Evolutionary conservation across 1,139 yeast species (phyloP).

Genomic region (Arxiozyma telluris): DNA sequence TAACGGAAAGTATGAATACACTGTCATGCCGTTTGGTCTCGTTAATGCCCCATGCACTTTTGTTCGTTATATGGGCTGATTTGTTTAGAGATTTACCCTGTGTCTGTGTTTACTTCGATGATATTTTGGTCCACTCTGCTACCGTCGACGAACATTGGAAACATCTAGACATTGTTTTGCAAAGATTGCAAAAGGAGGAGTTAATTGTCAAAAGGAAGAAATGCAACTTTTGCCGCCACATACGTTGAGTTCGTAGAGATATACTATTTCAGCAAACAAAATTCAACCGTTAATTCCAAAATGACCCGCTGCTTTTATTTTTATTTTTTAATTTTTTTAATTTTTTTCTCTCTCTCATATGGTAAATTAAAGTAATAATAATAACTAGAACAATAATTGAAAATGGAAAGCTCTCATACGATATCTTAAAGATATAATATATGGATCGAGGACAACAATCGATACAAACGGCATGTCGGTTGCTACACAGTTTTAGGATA

Average conservation of each 20-base stretch:
- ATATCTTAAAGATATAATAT: too few species aligned
- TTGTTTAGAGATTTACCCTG: conserved; percentile 10
- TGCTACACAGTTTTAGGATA: too few species aligned
- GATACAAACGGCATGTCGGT: too few species aligned
- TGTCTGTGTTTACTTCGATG: conserved; percentile 25
- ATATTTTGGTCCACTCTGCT: conserved; percentile 15
- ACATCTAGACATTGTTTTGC: not conserved
- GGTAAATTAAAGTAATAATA: too few species aligned
- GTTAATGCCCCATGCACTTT: conserved; percentile 10
- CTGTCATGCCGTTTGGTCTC: conserved; percentile 10
- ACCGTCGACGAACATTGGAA: not conserved
- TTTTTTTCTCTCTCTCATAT: too few species aligned
- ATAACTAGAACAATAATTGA: too few species aligned
- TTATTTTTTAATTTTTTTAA: too few species aligned
- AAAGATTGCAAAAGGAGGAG: not conserved
- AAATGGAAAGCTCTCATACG: too few species aligned
- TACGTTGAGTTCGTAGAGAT: not conserved
- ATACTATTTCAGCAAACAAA: not conserved
- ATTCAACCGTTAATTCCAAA: not conserved
- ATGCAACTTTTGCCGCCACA: not conserved
- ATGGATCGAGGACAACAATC: too few species aligned
- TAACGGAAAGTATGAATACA: conserved; percentile 11
- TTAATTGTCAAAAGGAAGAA: not conserved
- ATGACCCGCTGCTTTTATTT: too few species aligned
- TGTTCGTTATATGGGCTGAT: conserved; percentile 13